A percentile compares a stretch with the other conserved stretches of the same genome.
Evolutionary conservation across 352 stramenopile genomes (phyloP).

Genomic region (Sclerospora graminicola): DNA sequence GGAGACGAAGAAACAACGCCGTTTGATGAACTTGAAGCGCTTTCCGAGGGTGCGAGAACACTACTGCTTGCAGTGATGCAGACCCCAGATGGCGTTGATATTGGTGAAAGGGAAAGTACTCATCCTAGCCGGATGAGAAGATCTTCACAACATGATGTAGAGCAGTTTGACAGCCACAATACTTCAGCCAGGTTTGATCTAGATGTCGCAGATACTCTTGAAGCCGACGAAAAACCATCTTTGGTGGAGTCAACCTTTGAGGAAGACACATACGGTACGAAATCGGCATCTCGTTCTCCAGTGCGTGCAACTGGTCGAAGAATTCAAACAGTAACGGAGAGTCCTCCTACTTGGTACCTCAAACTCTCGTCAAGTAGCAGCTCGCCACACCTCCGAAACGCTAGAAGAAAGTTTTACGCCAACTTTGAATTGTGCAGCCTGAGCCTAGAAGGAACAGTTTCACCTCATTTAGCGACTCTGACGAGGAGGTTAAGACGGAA

Average conservation of each 20-base stretch:
- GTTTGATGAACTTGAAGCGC: conserved; percentile 79
- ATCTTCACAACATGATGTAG: conserved; percentile 17
- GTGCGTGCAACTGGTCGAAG: conserved; percentile 11
- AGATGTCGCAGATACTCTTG: conserved; percentile 20
- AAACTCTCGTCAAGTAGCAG: conserved; percentile 6
- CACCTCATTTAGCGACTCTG: conserved; percentile 79
- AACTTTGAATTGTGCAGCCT: conserved; percentile 68
- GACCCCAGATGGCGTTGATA: conserved; percentile 71
- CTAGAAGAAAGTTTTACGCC: conserved; percentile 30
- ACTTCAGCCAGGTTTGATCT: conserved; percentile 28
- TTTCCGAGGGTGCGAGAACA: conserved; percentile 78
- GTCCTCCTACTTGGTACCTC: conserved; percentile 6
- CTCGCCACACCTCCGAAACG: conserved; percentile 19
- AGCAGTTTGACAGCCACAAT: conserved; percentile 14
- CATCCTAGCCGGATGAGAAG: conserved; percentile 33
- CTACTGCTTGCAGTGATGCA: conserved; percentile 83
- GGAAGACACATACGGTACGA: conserved; percentile 12
- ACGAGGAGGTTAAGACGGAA: conserved; percentile 70
- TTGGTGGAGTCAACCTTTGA: conserved; percentile 8
- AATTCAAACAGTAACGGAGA: conserved; percentile 11
- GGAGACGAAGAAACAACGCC: conserved; percentile 73
- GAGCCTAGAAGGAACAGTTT: conserved; percentile 67
- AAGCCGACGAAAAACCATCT: conserved; percentile 13
- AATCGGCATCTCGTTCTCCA: conserved; percentile 9
- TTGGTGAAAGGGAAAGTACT: conserved; percentile 43